These are phyloP conservation scores for Angophora floribunda DNA, from an alignment of 345 rosid species.

Conservation along the genomic window DNA sequence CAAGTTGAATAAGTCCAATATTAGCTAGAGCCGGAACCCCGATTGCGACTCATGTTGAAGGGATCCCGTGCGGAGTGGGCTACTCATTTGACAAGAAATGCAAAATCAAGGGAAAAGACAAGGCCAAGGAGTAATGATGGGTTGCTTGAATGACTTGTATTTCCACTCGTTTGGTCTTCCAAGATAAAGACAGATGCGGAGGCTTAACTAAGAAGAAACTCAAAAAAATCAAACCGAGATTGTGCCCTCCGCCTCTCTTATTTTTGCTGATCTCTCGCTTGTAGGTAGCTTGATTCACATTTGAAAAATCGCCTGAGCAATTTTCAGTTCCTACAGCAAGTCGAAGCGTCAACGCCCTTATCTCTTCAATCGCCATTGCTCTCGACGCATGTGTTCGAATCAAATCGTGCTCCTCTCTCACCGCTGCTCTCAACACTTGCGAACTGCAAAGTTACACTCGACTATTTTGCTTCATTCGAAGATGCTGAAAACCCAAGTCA, in stretches of 20 bases:
- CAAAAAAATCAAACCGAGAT: not conserved
- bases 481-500: not conserved
- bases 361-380: not conserved
- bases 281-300: not conserved
- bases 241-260: not conserved
- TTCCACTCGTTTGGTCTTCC: not conserved
- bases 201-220: not conserved
- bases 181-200: not conserved
- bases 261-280: not conserved
- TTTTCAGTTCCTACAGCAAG: not conserved
- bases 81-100: not conserved
- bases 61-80: not conserved
- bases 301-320: not conserved
- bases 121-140: not conserved
- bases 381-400: not conserved
- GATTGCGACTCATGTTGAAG: not conserved
- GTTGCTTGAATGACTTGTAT: not conserved
- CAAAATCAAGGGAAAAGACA: not conserved
- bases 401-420: not conserved
- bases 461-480: not conserved
- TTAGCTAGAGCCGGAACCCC: not conserved
- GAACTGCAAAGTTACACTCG: not conserved
- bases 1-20: not conserved
- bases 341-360: not conserved
- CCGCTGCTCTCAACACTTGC: not conserved